Evolutionary conservation across 2,329 filamentous ascomycete species (phyloP).

Genomic region (Westerdykella sp.): DNA sequence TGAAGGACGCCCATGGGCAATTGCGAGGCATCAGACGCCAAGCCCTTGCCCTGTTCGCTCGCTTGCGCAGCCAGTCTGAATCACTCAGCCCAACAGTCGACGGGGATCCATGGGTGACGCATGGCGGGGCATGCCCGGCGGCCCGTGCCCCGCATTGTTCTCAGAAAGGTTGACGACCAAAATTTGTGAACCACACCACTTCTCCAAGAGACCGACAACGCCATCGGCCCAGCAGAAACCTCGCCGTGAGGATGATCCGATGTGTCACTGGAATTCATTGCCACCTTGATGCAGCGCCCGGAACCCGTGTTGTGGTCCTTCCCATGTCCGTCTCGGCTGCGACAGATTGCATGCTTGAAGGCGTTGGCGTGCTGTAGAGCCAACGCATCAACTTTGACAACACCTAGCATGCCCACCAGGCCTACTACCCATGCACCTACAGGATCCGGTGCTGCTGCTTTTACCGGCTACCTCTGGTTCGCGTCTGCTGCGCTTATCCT

Average conservation of each 20-base stretch:
- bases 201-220: neutral
- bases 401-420: constrained; percentile 36
- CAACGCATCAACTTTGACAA: constrained; percentile 39
- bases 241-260: constrained; percentile 2
- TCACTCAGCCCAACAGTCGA: constrained; percentile 8
- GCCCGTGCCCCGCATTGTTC: neutral
- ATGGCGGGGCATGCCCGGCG: constrained; percentile 23
- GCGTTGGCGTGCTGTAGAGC: constrained; percentile 37
- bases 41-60: constrained; percentile 11
- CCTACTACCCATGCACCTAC: constrained; percentile 37
- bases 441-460: constrained; percentile 31
- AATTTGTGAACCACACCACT: neutral
- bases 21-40: constrained; percentile 7
- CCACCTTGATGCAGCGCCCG: constrained; percentile 18
- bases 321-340: constrained; percentile 28
- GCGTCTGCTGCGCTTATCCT: constrained; percentile 37
- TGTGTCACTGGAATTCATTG: neutral
- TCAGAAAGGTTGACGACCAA: constrained; percentile 1
- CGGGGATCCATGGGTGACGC: constrained; percentile 30
- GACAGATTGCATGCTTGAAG: constrained; percentile 33
- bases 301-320: constrained; percentile 24
- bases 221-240: constrained; percentile 4
- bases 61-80: constrained; percentile 22
- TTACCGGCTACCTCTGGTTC: constrained; percentile 22
- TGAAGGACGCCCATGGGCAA: neutral